These are phyloP conservation scores for Ophiostoma ips DNA, from an alignment of 2,329 filamentous ascomycete species.

Conservation along the genomic window DNA sequence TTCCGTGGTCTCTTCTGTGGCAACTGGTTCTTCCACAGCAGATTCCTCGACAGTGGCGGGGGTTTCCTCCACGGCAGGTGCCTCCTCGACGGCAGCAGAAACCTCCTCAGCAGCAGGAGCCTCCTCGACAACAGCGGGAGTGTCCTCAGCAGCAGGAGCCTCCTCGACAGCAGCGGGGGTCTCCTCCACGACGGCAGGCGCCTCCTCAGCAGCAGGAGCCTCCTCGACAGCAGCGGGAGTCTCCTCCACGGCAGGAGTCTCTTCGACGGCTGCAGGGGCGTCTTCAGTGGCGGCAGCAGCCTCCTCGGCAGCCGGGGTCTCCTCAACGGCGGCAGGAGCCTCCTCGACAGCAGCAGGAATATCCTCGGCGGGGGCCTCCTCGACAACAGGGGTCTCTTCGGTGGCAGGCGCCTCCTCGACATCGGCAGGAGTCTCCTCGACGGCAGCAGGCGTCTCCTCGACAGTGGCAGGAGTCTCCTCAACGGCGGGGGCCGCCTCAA, in stretches of 20 bases:
- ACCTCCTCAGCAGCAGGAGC: not conserved
- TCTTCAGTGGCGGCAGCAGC: not conserved
- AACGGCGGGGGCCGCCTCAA: not conserved
- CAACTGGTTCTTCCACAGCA: not conserved
- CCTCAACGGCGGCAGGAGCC: not conserved
- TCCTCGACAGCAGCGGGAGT: not conserved
- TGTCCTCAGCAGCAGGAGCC: not conserved
- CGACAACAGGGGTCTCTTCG: not conserved
- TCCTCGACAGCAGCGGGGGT: not conserved
- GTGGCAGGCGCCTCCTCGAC: not conserved
- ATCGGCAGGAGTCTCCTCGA: not conserved
- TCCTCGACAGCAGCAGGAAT: not conserved
- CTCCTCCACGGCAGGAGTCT: not conserved
- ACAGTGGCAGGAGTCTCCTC: not conserved
- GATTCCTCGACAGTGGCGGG: not conserved
- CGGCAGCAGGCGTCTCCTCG: not conserved
- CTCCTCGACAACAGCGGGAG: conserved; percentile 3
- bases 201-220: not conserved
- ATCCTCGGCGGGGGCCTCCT: not conserved
- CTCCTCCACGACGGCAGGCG: not conserved
- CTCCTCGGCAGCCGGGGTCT: not conserved
- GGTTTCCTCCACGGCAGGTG: not conserved
- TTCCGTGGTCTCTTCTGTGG: not conserved
- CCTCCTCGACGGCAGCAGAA: not conserved
- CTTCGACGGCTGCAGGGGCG: not conserved